Evolutionary conservation across 2,329 filamentous ascomycete genomes (phyloP).

Genomic region (Cladosporium sp.): DNA sequence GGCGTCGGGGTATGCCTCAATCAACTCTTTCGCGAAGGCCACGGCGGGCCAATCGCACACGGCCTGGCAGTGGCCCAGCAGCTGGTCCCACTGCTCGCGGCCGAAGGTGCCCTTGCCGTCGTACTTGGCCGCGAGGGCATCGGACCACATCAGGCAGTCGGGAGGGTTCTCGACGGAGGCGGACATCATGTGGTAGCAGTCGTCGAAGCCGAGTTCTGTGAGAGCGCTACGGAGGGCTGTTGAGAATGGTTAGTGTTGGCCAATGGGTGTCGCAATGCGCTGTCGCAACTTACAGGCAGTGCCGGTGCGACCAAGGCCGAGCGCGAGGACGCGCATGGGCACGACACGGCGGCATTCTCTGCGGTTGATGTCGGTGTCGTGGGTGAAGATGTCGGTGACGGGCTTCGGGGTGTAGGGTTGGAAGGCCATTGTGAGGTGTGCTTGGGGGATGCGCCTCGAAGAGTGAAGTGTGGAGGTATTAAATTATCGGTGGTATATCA

Average conservation of each 20-base stretch:
- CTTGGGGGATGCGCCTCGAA: too few species aligned
- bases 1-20: slow-evolving; percentile 65
- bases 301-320: slow-evolving; percentile 64
- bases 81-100: slow-evolving; percentile 62
- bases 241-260: neutral
- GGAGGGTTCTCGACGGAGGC: slow-evolving; percentile 62
- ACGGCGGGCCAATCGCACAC: slow-evolving; percentile 65
- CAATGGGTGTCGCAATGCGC: neutral
- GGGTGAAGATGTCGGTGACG: slow-evolving; percentile 56
- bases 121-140: slow-evolving; percentile 59
- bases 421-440: slow-evolving; percentile 29
- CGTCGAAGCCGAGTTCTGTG: slow-evolving; percentile 58
- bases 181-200: slow-evolving; percentile 70
- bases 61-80: slow-evolving; percentile 59
- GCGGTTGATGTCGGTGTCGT: slow-evolving; percentile 62
- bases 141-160: slow-evolving; percentile 64
- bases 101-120: slow-evolving; percentile 57
- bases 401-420: slow-evolving; percentile 43
- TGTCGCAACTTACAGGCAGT: slow-evolving; percentile 53
- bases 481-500: too few species aligned
- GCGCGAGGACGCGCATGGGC: slow-evolving; percentile 65
- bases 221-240: slow-evolving; percentile 59
- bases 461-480: too few species aligned
- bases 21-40: slow-evolving; percentile 62
- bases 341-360: slow-evolving; percentile 59